Conservation (phyloP, 176 grass and related monocot species). For the Carex cristatella region DNA sequence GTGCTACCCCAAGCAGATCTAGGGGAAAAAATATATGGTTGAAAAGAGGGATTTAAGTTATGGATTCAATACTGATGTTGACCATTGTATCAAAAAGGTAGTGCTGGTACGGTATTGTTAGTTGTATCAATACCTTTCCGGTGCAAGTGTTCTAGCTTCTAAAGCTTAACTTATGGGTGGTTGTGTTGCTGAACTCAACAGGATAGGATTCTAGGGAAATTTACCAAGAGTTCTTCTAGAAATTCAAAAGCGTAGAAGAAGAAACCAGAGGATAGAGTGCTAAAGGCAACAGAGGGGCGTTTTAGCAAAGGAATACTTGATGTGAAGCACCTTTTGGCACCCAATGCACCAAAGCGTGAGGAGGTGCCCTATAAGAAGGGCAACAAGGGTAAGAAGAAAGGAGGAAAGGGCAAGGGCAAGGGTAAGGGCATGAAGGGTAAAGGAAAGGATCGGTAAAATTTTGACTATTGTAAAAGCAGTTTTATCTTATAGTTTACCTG, state of each 20-base stretch:
- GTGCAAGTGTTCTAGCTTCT: neutral
- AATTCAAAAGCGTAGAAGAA: constrained; percentile 43
- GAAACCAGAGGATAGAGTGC: constrained; percentile 56
- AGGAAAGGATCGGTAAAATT: constrained; percentile 18
- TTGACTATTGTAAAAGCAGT: neutral
- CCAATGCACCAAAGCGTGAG: constrained; percentile 38
- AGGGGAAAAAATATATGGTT: neutral
- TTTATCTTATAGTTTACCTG: neutral
- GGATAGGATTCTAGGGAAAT: constrained; percentile 65
- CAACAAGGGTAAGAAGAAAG: constrained; percentile 45
- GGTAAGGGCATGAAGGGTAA: constrained; percentile 32
- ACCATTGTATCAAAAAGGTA: neutral
- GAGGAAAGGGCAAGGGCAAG: constrained; percentile 22
- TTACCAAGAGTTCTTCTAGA: constrained; percentile 39
- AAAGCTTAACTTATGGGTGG: neutral
- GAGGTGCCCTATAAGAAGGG: constrained; percentile 32
- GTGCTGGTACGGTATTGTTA: neutral
- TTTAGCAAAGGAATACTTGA: constrained; percentile 92
- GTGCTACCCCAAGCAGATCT: neutral
- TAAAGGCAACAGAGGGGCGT: constrained; percentile 64
- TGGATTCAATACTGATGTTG: neutral
- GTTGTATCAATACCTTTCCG: neutral
- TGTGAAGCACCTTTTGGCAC: constrained; percentile 65
- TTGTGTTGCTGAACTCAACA: constrained; percentile 22
- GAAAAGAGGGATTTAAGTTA: neutral